phyloP scores from a whole-genome alignment of 176 grass and related monocot genomes.

The Carex myosuroides region DNA sequence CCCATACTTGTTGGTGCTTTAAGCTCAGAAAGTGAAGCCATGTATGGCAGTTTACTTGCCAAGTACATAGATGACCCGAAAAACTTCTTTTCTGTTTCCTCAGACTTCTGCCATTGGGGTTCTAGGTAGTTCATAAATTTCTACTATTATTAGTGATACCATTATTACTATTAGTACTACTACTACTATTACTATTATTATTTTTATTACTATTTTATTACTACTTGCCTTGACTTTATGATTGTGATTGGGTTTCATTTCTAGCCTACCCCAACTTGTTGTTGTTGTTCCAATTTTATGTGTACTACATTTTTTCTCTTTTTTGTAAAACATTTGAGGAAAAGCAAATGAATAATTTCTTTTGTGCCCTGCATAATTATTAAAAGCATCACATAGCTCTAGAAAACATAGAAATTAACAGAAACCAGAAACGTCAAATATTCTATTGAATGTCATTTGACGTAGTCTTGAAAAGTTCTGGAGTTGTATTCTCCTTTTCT shows the following conservation, averaged over 20 bases:
- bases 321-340: neutral
- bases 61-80: slow-evolving; percentile 83
- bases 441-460: neutral
- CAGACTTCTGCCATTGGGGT: slow-evolving; percentile 98
- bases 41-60: slow-evolving; percentile 73
- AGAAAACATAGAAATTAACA: neutral
- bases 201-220: too few relatives aligned
- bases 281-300: neutral
- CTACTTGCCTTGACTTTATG: too few relatives aligned
- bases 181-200: too few relatives aligned
- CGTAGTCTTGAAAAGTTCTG: neutral
- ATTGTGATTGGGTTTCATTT: too few relatives aligned
- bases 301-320: slow-evolving; percentile 1
- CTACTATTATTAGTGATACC: neutral
- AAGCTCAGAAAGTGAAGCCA: slow-evolving; percentile 67
- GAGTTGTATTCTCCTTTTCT: neutral
- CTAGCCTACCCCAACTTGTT: too few relatives aligned
- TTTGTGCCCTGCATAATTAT: neutral
- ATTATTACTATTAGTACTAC: too few relatives aligned
- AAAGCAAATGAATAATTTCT: neutral
- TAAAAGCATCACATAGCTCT: neutral
- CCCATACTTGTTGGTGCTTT: slow-evolving; percentile 88
- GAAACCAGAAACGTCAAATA: neutral
- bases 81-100: slow-evolving; percentile 93
- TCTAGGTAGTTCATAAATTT: slow-evolving; percentile 48